Evolutionary conservation across 2,329 filamentous ascomycete species (phyloP).

Genomic region (Xylariaceae sp.): DNA sequence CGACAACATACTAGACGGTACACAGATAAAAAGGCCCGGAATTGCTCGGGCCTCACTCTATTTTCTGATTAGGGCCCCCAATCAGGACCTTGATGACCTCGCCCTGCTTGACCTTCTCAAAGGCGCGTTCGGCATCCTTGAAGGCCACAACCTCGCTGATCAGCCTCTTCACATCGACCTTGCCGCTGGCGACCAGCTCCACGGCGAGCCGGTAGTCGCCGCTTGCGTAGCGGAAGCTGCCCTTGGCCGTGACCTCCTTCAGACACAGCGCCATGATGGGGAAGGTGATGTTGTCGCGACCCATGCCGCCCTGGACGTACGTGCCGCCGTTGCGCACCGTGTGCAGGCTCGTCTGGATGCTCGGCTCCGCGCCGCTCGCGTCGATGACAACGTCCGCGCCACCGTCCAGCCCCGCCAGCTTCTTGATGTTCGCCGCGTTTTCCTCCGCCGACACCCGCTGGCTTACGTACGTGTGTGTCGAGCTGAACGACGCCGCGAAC

Average conservation of each 20-base stretch:
- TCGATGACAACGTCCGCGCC: conserved; percentile 79
- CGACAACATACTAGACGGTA: no score
- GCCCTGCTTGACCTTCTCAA: conserved; percentile 78
- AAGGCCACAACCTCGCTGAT: conserved; percentile 77
- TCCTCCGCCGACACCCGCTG: conserved; percentile 61
- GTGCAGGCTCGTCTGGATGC: conserved; percentile 71
- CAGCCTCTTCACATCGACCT: conserved; percentile 76
- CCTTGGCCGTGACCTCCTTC: conserved; percentile 83
- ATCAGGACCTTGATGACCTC: conserved; percentile 71
- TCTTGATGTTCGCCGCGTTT: conserved; percentile 66
- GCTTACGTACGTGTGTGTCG: conserved; percentile 66
- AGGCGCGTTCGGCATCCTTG: conserved; percentile 77
- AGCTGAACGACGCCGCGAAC: conserved; percentile 69
- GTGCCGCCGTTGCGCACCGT: conserved; percentile 66
- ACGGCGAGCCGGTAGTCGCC: conserved; percentile 86
- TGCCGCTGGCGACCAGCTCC: conserved; percentile 67
- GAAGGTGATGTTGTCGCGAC: conserved; percentile 79
- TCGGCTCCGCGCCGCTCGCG: conserved; percentile 72
- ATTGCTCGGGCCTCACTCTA: conserved; percentile 13
- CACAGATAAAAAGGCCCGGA: no score
- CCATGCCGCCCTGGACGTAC: conserved; percentile 88
- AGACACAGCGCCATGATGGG: conserved; percentile 86
- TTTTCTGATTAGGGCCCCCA: conserved; percentile 60
- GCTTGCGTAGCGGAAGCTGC: conserved; percentile 83
- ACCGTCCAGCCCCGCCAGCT: conserved; percentile 56